Conservation (phyloP, 2,329 filamentous ascomycete species). For the Aotearoamyces nothofagi region DNA sequence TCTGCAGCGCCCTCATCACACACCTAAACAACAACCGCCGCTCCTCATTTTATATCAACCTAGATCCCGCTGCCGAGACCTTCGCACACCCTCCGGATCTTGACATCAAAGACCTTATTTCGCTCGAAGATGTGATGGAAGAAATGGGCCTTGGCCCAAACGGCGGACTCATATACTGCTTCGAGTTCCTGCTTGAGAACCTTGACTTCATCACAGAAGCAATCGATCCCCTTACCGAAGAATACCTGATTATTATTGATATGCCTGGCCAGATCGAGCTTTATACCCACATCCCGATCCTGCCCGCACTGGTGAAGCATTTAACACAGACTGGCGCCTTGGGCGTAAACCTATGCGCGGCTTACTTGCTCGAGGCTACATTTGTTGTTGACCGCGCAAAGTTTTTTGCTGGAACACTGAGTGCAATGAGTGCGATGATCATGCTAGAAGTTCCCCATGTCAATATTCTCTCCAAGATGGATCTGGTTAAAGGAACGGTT, state of each 20-base stretch:
- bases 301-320: constrained; percentile 71
- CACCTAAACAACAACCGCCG: constrained; percentile 81
- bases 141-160: constrained; percentile 84
- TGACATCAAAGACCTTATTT: constrained; percentile 91
- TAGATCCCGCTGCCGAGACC: constrained; percentile 86
- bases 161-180: constrained; percentile 88
- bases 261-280: constrained; percentile 99
- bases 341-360: constrained; percentile 82
- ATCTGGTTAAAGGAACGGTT: constrained; percentile 81
- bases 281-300: constrained; percentile 89
- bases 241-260: constrained; percentile 95
- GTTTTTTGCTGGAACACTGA: constrained; percentile 91
- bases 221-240: constrained; percentile 75
- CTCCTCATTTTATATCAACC: constrained; percentile 96
- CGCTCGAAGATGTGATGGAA: constrained; percentile 91
- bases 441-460: constrained; percentile 96
- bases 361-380: constrained; percentile 88
- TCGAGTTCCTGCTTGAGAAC: constrained; percentile 90
- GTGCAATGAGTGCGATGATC: constrained; percentile 97
- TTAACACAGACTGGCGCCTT: constrained; percentile 65
- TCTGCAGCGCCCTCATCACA: constrained; percentile 85
- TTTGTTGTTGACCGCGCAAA: constrained; percentile 94
- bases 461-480: constrained; percentile 96
- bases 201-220: constrained; percentile 81
- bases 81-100: constrained; percentile 87